These are phyloP conservation scores for Dactylonectria macrodidyma DNA, from an alignment of 2,329 filamentous ascomycete species.

Conservation along the genomic window DNA sequence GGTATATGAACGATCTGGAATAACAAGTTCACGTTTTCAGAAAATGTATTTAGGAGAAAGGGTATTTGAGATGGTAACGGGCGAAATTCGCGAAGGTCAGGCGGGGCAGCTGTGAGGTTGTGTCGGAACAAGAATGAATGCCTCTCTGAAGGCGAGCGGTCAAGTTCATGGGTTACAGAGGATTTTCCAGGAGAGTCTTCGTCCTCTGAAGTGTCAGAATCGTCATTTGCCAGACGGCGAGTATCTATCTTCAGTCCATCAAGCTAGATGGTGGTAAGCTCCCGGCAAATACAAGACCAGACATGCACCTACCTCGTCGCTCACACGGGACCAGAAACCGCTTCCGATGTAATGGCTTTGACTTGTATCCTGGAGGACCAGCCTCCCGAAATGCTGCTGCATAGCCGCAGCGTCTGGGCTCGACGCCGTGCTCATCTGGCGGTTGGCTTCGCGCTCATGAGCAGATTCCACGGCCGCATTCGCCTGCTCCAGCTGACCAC, in stretches of 20 bases:
- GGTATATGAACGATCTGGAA: conserved; percentile 63
- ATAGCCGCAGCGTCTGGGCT: conserved; percentile 36
- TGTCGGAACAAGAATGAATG: conserved; percentile 68
- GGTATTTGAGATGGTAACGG: conserved; percentile 70
- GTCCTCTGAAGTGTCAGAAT: conserved; percentile 57
- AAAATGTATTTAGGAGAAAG: conserved; percentile 65
- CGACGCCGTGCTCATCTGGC: conserved; percentile 15
- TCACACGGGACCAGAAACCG: conserved; percentile 70
- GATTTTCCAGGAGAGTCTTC: conserved; percentile 50
- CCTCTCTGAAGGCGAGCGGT: conserved; percentile 60
- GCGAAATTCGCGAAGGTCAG: conserved; percentile 58
- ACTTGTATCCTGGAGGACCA: conserved; percentile 61
- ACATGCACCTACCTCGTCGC: conserved; percentile 63
- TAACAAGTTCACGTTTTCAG: conserved; percentile 65
- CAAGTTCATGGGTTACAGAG: conserved; percentile 56
- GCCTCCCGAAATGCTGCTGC: conserved; percentile 61
- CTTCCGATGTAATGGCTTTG: conserved; percentile 65
- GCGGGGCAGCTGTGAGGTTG: conserved; percentile 51
- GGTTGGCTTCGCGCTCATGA: conserved; percentile 40
- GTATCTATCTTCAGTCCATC: conserved; percentile 61
- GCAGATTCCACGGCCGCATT: conserved; percentile 46
- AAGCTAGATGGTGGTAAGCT: conserved; percentile 51
- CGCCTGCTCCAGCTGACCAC: conserved; percentile 60
- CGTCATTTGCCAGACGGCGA: conserved; percentile 49
- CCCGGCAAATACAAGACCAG: neutral